phyloP scores from a whole-genome alignment of 2,329 filamentous ascomycete species.

The Graphium sp. region DNA sequence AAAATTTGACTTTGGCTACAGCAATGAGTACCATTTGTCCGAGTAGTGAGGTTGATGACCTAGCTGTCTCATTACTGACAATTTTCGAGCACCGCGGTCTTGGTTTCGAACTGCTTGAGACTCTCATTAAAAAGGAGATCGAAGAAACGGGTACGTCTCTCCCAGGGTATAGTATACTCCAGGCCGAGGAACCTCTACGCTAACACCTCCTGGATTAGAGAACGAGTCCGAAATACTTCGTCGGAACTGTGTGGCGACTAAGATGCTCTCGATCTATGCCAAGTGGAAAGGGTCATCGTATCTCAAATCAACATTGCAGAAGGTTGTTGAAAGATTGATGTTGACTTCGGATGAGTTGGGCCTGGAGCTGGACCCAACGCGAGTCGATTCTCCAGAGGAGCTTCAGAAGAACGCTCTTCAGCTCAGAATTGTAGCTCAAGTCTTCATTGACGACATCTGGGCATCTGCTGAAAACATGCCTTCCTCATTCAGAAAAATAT shows the following conservation, averaged over 20 bases:
- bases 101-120: slow-evolving; percentile 46
- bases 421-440: slow-evolving; percentile 49
- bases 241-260: slow-evolving; percentile 55
- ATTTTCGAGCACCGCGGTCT: slow-evolving; percentile 52
- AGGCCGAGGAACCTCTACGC: slow-evolving; percentile 3
- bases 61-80: slow-evolving; percentile 49
- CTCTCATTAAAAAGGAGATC: slow-evolving; percentile 51
- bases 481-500: slow-evolving; percentile 47
- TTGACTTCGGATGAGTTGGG: slow-evolving; percentile 50
- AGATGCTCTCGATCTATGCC: slow-evolving; percentile 54
- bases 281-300: slow-evolving; percentile 55
- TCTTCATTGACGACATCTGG: slow-evolving; percentile 56
- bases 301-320: slow-evolving; percentile 46
- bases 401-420: slow-evolving; percentile 50
- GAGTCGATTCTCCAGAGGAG: slow-evolving; percentile 42
- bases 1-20: slow-evolving; percentile 43
- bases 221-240: slow-evolving; percentile 51
- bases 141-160: slow-evolving; percentile 38
- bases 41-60: slow-evolving; percentile 50
- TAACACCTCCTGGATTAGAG: slow-evolving; percentile 19
- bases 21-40: slow-evolving; percentile 51
- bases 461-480: slow-evolving; percentile 45
- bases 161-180: background rate
- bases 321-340: slow-evolving; percentile 49
- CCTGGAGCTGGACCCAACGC: slow-evolving; percentile 48